Evolutionary conservation across 1,284 basidiomycete species (phyloP).

Genomic region (Heliocybe sulcata): DNA sequence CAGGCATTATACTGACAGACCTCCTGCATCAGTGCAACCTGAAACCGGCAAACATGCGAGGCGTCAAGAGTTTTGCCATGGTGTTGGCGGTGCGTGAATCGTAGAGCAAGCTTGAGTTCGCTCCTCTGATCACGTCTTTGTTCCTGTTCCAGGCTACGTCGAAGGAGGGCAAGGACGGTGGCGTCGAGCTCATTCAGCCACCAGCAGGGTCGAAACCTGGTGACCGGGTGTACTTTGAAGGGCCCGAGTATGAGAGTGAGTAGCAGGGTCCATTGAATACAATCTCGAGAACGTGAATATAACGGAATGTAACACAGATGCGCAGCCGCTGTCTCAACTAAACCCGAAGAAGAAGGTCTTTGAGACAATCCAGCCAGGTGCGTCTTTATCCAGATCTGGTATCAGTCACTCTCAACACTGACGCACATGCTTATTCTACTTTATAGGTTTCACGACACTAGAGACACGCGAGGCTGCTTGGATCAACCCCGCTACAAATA

Average conservation of each 20-base stretch:
- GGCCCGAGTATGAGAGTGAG: constrained; percentile 73
- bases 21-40: constrained; percentile 67
- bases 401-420: too few species aligned
- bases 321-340: constrained; percentile 70
- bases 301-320: constrained; percentile 38
- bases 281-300: neutral
- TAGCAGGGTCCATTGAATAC: constrained; percentile 7
- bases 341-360: constrained; percentile 99
- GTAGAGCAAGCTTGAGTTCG: neutral
- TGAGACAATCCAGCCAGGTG: constrained; percentile 87
- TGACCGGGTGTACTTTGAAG: constrained; percentile 92
- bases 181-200: constrained; percentile 88
- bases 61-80: constrained; percentile 96
- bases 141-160: constrained; percentile 61
- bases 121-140: neutral
- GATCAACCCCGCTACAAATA: constrained; percentile 82
- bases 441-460: constrained; percentile 77
- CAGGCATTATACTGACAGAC: constrained; percentile 3
- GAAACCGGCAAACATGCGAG: constrained; percentile 93
- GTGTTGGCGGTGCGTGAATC: constrained; percentile 70
- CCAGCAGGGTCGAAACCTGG: constrained; percentile 85
- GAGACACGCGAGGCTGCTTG: constrained; percentile 85
- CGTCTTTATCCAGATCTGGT: too few species aligned
- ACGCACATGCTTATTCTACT: constrained; percentile 1
- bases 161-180: constrained; percentile 82